phyloP scores from a whole-genome alignment of 352 stramenopile species.

The Phytopythium boreale region DNA sequence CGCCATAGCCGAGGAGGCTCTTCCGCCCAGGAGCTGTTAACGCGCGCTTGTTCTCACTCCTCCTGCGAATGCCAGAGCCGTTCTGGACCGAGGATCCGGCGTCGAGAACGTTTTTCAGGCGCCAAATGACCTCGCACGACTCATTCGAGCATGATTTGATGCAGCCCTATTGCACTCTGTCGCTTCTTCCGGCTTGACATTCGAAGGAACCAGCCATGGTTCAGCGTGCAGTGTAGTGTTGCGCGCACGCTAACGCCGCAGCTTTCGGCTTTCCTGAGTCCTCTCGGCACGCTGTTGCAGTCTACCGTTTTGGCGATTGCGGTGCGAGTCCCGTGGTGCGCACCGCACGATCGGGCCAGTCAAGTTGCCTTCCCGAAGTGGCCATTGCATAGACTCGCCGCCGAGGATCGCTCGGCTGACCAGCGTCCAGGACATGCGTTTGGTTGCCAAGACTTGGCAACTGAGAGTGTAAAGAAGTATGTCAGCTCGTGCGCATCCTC shows the following conservation, averaged over 20 bases:
- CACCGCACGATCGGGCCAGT: background rate
- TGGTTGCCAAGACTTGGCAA: no score
- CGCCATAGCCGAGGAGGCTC: background rate
- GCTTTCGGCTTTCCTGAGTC: background rate
- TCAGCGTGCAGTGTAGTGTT: no score
- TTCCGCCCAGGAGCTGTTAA: background rate
- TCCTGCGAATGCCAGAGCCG: background rate
- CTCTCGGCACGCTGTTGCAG: background rate
- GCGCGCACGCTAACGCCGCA: background rate
- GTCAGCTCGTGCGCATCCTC: background rate
- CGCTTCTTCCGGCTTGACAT: background rate
- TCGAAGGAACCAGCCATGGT: background rate
- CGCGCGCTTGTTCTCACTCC: background rate
- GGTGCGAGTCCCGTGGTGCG: background rate
- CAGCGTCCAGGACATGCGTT: no score
- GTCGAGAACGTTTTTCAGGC: background rate
- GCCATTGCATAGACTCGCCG: background rate
- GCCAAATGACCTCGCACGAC: background rate
- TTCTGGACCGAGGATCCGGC: background rate
- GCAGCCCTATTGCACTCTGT: background rate
- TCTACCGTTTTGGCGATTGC: slow-evolving; percentile 1
- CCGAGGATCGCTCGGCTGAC: background rate
- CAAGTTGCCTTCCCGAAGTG: background rate
- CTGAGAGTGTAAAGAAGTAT: no score
- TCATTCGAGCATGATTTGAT: background rate